These are phyloP conservation scores for Tylopilus orsonianus DNA, from an alignment of 1,284 basidiomycete genomes.

Conservation along the genomic window DNA sequence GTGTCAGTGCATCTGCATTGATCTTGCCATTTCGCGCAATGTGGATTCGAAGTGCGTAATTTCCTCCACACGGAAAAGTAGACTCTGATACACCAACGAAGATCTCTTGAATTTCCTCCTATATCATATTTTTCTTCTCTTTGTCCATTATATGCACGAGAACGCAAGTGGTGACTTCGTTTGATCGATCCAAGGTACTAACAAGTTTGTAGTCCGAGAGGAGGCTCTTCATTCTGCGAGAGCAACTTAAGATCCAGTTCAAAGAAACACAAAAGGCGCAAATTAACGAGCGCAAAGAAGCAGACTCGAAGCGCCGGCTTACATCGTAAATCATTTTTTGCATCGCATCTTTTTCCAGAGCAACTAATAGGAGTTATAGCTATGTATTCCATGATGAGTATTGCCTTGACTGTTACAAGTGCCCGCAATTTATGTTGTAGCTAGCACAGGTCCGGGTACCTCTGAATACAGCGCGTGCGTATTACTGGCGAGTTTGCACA, in stretches of 20 bases:
- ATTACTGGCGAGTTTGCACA: neutral
- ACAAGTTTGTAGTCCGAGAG: constrained; percentile 46
- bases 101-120: constrained; percentile 66
- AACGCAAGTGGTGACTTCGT: constrained; percentile 34
- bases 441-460: constrained; percentile 81
- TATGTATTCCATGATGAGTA: constrained; percentile 76
- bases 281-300: constrained; percentile 77
- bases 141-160: constrained; percentile 55
- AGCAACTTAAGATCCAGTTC: constrained; percentile 77
- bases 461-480: constrained; percentile 82
- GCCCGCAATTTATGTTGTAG: constrained; percentile 20
- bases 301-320: constrained; percentile 78
- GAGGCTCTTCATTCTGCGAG: constrained; percentile 59
- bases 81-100: constrained; percentile 28
- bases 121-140: constrained; percentile 61
- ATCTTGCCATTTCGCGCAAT: constrained; percentile 53
- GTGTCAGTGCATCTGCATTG: constrained; percentile 46
- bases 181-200: neutral
- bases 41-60: constrained; percentile 55
- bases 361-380: constrained; percentile 36
- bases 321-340: constrained; percentile 57
- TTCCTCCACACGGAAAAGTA: neutral
- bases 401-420: constrained; percentile 1
- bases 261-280: constrained; percentile 82
- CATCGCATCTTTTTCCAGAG: neutral